phyloP scores from a whole-genome alignment of 179 eudicot species.

The Camellia oleifera region DNA sequence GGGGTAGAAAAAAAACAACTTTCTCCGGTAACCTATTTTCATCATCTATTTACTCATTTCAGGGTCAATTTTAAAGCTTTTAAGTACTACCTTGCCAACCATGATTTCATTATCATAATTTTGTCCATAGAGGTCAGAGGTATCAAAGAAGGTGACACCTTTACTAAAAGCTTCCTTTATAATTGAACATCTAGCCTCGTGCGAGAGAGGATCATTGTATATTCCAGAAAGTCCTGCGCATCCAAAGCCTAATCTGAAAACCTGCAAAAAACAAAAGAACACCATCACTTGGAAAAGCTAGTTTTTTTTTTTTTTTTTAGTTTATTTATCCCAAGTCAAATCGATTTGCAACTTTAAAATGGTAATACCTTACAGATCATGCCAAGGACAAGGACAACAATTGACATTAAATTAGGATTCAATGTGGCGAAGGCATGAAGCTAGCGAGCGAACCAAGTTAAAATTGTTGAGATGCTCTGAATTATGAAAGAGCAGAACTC shows the following conservation, averaged over 20 bases:
- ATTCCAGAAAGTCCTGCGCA: conserved; percentile 41
- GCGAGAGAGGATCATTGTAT: conserved; percentile 32
- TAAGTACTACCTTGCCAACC: conserved; percentile 35
- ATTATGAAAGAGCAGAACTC: no score
- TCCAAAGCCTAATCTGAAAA: conserved; percentile 42
- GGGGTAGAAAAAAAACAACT: not conserved
- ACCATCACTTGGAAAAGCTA: not conserved
- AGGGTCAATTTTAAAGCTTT: not conserved
- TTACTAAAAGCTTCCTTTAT: conserved; percentile 33
- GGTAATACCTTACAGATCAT: not conserved
- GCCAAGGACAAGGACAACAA: not conserved
- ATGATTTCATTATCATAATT: conserved; percentile 38
- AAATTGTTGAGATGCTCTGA: no score
- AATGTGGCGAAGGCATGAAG: no score
- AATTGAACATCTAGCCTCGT: conserved; percentile 36
- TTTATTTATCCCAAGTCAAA: not conserved
- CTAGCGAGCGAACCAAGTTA: no score
- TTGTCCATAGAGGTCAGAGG: conserved; percentile 35
- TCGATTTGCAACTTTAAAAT: no score
- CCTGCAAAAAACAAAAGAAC: not conserved
- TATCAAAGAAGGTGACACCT: conserved; percentile 46
- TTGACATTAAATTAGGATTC: not conserved
- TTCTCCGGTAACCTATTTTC: no score
- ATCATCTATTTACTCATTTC: not conserved
- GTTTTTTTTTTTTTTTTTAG: not conserved